phyloP scores from a whole-genome alignment of 306 rosid genomes.

The Morella rubra region DNA sequence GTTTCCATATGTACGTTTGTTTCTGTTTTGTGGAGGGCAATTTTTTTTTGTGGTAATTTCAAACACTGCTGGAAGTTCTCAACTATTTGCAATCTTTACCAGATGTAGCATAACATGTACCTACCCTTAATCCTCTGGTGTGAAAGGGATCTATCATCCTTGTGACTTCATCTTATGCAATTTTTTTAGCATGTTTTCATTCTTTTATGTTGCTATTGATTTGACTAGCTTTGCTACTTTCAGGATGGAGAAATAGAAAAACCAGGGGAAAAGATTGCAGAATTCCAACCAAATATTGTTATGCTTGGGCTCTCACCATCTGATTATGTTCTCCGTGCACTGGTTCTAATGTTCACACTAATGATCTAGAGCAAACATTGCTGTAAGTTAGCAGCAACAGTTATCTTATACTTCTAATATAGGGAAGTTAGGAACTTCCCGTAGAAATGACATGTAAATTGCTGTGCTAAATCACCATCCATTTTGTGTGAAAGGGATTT shows the following conservation, averaged over 20 bases:
- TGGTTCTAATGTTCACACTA: constrained; percentile 72
- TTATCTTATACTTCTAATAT: constrained; percentile 15
- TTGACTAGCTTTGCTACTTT: constrained; percentile 29
- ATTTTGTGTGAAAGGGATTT: not conserved
- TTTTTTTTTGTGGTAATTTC: not conserved
- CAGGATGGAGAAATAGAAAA: constrained; percentile 63
- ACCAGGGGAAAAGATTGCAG: constrained; percentile 33
- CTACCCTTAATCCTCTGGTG: no score
- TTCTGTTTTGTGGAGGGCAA: not conserved
- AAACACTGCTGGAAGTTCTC: not conserved
- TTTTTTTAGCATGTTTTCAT: not conserved
- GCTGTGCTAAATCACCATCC: not conserved
- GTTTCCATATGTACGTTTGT: not conserved
- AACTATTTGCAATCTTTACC: not conserved
- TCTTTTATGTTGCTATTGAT: constrained; percentile 17
- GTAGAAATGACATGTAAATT: not conserved
- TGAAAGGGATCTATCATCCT: not conserved
- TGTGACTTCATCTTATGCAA: not conserved
- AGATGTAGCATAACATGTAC: not conserved
- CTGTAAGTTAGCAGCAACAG: constrained; percentile 47
- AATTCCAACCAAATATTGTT: constrained; percentile 60
- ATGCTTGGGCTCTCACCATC: constrained; percentile 80
- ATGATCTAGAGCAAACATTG: constrained; percentile 86
- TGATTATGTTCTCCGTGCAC: constrained; percentile 73
- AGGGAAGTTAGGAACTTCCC: constrained; percentile 7